A percentile compares a stretch with the other conserved stretches of the same genome.
Conservation (phyloP, 352 stramenopile species). For the Globisporangium splendens region DNA sequence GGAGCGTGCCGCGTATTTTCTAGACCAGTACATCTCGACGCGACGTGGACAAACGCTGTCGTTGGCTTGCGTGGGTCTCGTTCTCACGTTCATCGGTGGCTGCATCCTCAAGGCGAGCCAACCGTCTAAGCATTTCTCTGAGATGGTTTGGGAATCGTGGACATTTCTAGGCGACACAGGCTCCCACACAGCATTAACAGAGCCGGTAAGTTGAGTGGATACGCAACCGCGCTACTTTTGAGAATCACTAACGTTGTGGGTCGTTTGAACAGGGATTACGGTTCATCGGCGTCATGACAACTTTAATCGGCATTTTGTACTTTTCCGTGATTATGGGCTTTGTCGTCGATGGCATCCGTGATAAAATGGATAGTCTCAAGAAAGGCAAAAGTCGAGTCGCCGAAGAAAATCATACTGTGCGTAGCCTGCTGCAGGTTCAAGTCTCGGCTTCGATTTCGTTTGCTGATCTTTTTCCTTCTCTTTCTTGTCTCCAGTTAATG, state of each 20-base stretch:
- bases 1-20: constrained; percentile 45
- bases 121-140: constrained; percentile 22
- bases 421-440: constrained; percentile 3
- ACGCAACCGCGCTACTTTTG: not conserved
- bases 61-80: constrained; percentile 35
- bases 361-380: constrained; percentile 87
- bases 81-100: constrained; percentile 39
- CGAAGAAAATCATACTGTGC: constrained; percentile 75
- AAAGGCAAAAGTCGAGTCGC: constrained; percentile 83
- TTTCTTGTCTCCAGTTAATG: constrained; percentile 42
- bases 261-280: constrained; percentile 31
- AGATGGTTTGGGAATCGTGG: constrained; percentile 64
- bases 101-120: constrained; percentile 38
- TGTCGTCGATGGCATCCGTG: constrained; percentile 82
- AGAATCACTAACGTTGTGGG: too few relatives aligned
- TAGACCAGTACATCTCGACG: constrained; percentile 70
- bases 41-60: constrained; percentile 46
- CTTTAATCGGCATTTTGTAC: constrained; percentile 71
- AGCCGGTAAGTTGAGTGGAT: constrained; percentile 19
- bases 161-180: constrained; percentile 57
- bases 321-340: constrained; percentile 91
- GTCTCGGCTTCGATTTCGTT: not conserved
- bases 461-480: not conserved
- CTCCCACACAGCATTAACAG: constrained; percentile 34
- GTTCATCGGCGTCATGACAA: constrained; percentile 57